phyloP scores from a whole-genome alignment of 2,329 filamentous ascomycete species.

The Balansia obtecta region DNA sequence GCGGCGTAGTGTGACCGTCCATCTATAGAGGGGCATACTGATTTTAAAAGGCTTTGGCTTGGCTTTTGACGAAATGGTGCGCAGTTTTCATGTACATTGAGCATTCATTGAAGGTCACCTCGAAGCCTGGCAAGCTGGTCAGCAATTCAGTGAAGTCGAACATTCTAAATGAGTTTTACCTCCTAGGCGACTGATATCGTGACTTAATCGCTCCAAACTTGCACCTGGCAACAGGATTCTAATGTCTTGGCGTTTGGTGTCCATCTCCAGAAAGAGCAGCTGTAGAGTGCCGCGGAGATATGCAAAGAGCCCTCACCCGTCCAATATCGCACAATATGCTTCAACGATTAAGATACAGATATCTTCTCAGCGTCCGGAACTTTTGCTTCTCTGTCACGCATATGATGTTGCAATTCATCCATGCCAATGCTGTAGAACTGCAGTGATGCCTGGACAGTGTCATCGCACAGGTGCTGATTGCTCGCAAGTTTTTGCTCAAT shows the following conservation, averaged over 20 bases:
- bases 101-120: slow-evolving; percentile 45
- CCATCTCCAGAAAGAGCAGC: slow-evolving; percentile 17
- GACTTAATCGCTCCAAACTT: slow-evolving; percentile 38
- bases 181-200: slow-evolving; percentile 34
- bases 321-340: slow-evolving; percentile 48
- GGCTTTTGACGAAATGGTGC: slow-evolving; percentile 34
- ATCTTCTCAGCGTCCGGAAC: slow-evolving; percentile 30
- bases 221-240: slow-evolving; percentile 39
- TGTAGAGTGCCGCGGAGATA: slow-evolving; percentile 24
- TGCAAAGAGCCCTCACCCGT: slow-evolving; percentile 31
- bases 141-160: neutral
- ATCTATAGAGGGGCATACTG: too few species aligned
- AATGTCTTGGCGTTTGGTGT: slow-evolving; percentile 8
- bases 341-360: slow-evolving; percentile 39
- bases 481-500: slow-evolving; percentile 28
- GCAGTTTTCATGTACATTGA: slow-evolving; percentile 44
- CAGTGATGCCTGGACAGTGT: slow-evolving; percentile 31
- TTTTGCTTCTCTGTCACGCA: slow-evolving; percentile 23
- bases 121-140: slow-evolving; percentile 22
- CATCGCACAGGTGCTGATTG: slow-evolving; percentile 33
- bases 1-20: too few species aligned
- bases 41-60: too few species aligned
- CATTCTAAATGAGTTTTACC: slow-evolving; percentile 13
- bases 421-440: slow-evolving; percentile 31
- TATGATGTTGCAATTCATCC: slow-evolving; percentile 31